These are phyloP conservation scores for Aspergillus leporis DNA, from an alignment of 495 filamentous ascomycete species.

Conservation along the genomic window DNA sequence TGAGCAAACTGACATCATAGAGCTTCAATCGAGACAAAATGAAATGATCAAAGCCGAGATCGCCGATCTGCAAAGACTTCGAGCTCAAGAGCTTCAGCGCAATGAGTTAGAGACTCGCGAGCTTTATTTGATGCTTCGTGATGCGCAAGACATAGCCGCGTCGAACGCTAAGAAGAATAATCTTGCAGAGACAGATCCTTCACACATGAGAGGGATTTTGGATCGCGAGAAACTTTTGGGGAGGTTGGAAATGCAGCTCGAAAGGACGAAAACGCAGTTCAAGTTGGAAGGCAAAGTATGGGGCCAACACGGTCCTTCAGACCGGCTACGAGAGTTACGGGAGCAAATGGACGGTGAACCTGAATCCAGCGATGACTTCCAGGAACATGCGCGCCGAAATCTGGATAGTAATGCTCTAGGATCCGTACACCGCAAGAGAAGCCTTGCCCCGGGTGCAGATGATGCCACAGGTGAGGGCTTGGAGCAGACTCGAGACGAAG, in stretches of 20 bases:
- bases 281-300: slow-evolving; percentile 95
- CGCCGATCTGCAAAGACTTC: slow-evolving; percentile 78
- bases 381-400: slow-evolving; percentile 50
- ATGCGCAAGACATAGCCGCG: slow-evolving; percentile 94
- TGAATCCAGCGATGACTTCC: slow-evolving; percentile 49
- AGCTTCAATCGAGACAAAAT: slow-evolving; percentile 80
- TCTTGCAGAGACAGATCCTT: slow-evolving; percentile 61
- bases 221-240: slow-evolving; percentile 91
- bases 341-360: slow-evolving; percentile 85
- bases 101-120: slow-evolving; percentile 96
- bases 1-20: slow-evolving; percentile 87
- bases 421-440: slow-evolving; percentile 62
- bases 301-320: slow-evolving; percentile 85
- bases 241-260: slow-evolving; percentile 88
- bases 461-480: slow-evolving; percentile 32
- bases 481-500: slow-evolving; percentile 40
- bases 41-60: slow-evolving; percentile 87
- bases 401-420: slow-evolving; percentile 62
- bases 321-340: slow-evolving; percentile 85
- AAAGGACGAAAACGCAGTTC: slow-evolving; percentile 96
- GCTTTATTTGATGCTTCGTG: slow-evolving; percentile 96
- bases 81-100: slow-evolving; percentile 89
- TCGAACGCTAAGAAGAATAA: slow-evolving; percentile 75
- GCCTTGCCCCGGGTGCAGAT: slow-evolving; percentile 49
- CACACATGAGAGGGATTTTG: slow-evolving; percentile 86